Percentiles rank a stretch among this genome's conserved stretches.
These are phyloP conservation scores for Dichotomocladium elegans DNA, from an alignment of 371 early-diverging fungal species.

Conservation along the genomic window DNA sequence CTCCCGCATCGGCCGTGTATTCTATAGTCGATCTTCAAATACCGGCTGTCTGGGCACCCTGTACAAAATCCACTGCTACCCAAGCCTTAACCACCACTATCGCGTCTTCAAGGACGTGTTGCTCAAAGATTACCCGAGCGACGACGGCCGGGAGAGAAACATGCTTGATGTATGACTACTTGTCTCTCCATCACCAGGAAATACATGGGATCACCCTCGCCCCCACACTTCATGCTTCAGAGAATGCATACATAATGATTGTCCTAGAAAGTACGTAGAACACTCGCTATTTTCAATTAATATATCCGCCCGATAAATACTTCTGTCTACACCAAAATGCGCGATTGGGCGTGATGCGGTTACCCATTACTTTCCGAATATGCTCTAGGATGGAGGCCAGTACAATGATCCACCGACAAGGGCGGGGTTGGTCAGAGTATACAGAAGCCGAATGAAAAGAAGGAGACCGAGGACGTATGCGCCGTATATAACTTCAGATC, in stretches of 20 bases:
- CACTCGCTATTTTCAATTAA: too few relatives aligned
- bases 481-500: slow-evolving; percentile 6
- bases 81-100: slow-evolving; percentile 70
- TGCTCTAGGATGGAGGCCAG: too few relatives aligned
- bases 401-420: slow-evolving; percentile 11
- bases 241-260: too few relatives aligned
- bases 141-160: neutral
- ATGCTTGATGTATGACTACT: slow-evolving; percentile 1
- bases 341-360: too few relatives aligned
- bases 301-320: too few relatives aligned
- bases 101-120: slow-evolving; percentile 26
- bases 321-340: too few relatives aligned
- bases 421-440: slow-evolving; percentile 11
- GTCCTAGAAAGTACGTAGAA: too few relatives aligned
- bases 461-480: slow-evolving; percentile 1
- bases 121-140: neutral
- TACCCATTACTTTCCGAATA: too few relatives aligned
- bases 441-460: slow-evolving; percentile 8
- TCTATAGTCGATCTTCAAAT: slow-evolving; percentile 56
- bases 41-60: slow-evolving; percentile 67
- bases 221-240: too few relatives aligned
- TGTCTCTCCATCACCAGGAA: neutral
- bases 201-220: too few relatives aligned
- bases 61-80: slow-evolving; percentile 69
- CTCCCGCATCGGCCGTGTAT: slow-evolving; percentile 73